Evolutionary conservation across 768 basidiomycete genomes (phyloP), one percentile per base, ranked within the genome.

Genomic region (Clitopilus passeckerianus): DNA sequence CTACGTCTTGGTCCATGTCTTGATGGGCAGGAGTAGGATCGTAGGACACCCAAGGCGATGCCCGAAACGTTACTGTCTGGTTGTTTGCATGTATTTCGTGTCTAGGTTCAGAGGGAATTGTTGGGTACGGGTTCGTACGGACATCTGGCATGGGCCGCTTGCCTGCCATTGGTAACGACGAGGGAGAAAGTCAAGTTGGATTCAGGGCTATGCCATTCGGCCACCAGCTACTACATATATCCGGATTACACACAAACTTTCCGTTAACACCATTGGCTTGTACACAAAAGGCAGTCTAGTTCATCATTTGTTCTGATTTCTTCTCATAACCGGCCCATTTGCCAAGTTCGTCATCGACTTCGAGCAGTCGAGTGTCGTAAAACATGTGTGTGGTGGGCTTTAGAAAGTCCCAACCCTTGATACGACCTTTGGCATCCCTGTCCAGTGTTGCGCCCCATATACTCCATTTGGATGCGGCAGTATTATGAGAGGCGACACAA

Each of bases 291-390:
- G 53, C 61, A 33, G 53, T 67, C 60, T 68, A 34, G 44, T 64
- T 44, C 70, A 58, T 34, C 54, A 81, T 56, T 61, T 68, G 72
- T 54, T 66, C 63, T 20, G 85, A 87, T 43, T 70, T 65, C 16
- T 70, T 72, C 62, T 82, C 80, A 67, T 89, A 89, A n/a, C 86
- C 87, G 22, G 79, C 75, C 86, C 86, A 89, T 65, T 88, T 90
- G 33, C 75, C 75, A 64, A 90, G 60, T 7, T 66, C 75, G 64
- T 89, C 88, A 6, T 74, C 60, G 15, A 87, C 69, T 57, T 85
- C 82, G 62, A 87, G 59, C 73, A 87, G 69, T 20, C 83, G 75
- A 20, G 87, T 88, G 10, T 72, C 83, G 63, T 89, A 89, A 70
- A 87, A 90, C 5, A 84, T 84, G 66, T 88, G 86, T 0, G 73